phyloP scores from a whole-genome alignment of 345 rosid species.

The Orychophragmus violaceus region DNA sequence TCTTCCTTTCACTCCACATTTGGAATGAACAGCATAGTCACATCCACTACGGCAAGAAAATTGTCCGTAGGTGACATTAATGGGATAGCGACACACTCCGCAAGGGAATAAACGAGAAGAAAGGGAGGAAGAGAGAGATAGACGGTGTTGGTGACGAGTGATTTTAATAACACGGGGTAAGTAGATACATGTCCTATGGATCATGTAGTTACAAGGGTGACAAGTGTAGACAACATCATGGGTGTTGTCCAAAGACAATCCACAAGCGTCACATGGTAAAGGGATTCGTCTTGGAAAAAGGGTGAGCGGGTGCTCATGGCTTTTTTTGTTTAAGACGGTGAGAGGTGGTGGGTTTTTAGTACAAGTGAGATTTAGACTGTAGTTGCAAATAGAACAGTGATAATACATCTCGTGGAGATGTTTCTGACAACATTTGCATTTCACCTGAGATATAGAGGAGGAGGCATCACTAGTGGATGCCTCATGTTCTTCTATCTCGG shows the following conservation, averaged over 20 bases:
- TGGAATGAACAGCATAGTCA: background rate
- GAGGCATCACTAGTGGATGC: background rate
- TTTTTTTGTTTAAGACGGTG: background rate
- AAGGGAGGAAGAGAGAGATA: background rate
- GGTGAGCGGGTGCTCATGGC: background rate
- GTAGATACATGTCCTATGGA: background rate
- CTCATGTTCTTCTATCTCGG: background rate
- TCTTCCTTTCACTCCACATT: background rate
- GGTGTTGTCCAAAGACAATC: background rate
- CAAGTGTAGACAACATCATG: background rate
- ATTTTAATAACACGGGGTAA: background rate
- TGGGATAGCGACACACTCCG: background rate
- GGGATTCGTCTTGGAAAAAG: background rate
- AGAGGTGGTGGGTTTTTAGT: background rate
- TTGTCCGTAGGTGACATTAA: background rate
- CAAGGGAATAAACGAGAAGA: background rate
- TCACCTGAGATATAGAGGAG: background rate
- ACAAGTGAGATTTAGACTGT: background rate
- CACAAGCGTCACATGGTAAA: background rate
- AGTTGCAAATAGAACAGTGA: background rate
- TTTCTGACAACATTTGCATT: background rate
- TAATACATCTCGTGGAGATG: background rate
- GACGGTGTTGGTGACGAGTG: background rate
- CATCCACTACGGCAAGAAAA: background rate
- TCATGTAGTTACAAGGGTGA: background rate